Percentiles rank a stretch among this genome's conserved stretches.
Conservation (phyloP, 768 basidiomycete genomes). For the Lentinula detonsa region DNA sequence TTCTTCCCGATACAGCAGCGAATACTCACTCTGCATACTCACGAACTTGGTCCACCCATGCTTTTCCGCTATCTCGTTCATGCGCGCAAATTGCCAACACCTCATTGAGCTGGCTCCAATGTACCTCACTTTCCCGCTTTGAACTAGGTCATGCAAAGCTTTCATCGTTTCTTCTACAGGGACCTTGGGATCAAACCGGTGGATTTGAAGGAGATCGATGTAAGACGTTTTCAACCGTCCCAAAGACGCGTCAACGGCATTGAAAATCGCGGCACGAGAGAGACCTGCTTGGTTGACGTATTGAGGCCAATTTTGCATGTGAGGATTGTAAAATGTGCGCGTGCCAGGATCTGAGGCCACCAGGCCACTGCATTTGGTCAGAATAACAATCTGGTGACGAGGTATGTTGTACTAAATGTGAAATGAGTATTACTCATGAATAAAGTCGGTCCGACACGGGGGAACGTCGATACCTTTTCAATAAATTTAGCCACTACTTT, state of each 20-base stretch:
- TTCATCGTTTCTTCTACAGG: conserved; percentile 33
- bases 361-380: conserved; percentile 16
- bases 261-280: conserved; percentile 20
- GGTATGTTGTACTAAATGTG: conserved; percentile 22
- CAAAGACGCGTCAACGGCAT: conserved; percentile 8
- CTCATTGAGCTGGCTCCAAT: conserved; percentile 26
- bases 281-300: conserved; percentile 18
- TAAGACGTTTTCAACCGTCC: conserved; percentile 15
- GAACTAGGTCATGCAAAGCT: conserved; percentile 33
- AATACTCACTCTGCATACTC: conserved; percentile 45
- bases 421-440: neutral
- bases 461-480: conserved; percentile 17
- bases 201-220: conserved; percentile 29
- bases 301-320: conserved; percentile 8
- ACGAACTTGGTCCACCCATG: conserved; percentile 42
- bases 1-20: conserved; percentile 42
- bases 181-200: conserved; percentile 24
- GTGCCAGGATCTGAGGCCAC: conserved; percentile 4
- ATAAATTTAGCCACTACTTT: conserved; percentile 36
- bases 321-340: neutral
- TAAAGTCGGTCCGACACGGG: no score
- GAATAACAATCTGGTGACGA: conserved; percentile 10
- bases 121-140: conserved; percentile 30
- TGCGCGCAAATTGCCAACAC: conserved; percentile 31
- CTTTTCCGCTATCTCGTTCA: conserved; percentile 30